Conservation (phyloP, 768 basidiomycete species). For the Rhizopogon vinicolor region DNA sequence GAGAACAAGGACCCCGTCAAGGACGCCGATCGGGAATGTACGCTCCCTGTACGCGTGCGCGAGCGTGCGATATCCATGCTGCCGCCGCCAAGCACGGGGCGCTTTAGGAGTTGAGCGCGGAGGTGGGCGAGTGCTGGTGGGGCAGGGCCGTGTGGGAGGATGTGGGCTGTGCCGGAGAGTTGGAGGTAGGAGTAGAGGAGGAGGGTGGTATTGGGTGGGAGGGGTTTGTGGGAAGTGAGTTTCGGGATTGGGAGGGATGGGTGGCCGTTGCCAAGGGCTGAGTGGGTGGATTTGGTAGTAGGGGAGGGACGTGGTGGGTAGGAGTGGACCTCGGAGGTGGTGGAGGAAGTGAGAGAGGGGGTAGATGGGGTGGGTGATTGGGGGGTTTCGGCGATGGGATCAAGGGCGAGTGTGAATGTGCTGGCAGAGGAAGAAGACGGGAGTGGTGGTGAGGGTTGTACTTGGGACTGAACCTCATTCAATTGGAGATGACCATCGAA, state of each 20-base stretch:
- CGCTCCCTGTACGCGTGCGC: slow-evolving; percentile 14
- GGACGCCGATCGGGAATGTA: slow-evolving; percentile 42
- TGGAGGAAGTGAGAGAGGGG: slow-evolving; percentile 25
- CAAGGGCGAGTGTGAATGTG: slow-evolving; percentile 43
- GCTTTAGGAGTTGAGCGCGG: slow-evolving; percentile 41
- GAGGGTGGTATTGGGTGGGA: slow-evolving; percentile 55
- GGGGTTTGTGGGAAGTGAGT: slow-evolving; percentile 27
- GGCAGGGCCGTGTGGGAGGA: slow-evolving; percentile 45
- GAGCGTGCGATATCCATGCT: slow-evolving; percentile 71
- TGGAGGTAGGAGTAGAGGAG: slow-evolving; percentile 86
- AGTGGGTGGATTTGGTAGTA: slow-evolving; percentile 32
- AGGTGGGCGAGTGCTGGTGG: slow-evolving; percentile 45
- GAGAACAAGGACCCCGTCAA: slow-evolving; percentile 47
- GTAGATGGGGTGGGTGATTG: slow-evolving; percentile 33
- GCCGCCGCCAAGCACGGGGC: slow-evolving; percentile 58
- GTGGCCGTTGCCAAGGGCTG: slow-evolving; percentile 44
- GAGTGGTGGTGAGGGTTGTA: slow-evolving; percentile 20
- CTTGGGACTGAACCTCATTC: slow-evolving; percentile 22
- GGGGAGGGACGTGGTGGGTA: slow-evolving; percentile 26
- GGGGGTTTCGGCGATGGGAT: slow-evolving; percentile 42
- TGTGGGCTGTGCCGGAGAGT: slow-evolving; percentile 59
- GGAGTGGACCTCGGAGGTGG: slow-evolving; percentile 27
- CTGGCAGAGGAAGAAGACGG: slow-evolving; percentile 37
- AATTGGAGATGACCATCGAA: slow-evolving; percentile 43
- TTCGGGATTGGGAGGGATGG: slow-evolving; percentile 20